These are phyloP conservation scores for Calophaca sinica DNA, from an alignment of 306 rosid species.

Conservation along the genomic window DNA sequence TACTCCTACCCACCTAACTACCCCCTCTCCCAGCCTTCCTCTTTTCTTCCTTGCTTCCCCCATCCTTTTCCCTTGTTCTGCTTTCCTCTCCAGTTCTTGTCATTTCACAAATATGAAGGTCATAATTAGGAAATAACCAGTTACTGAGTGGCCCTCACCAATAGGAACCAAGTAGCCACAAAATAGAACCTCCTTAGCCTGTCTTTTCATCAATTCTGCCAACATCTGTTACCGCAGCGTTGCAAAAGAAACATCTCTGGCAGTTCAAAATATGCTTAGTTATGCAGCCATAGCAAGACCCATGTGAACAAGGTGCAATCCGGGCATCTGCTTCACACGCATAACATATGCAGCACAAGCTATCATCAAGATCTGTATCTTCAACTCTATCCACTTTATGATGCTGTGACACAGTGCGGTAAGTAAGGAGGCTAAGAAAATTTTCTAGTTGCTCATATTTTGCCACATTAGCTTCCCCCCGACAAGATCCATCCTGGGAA, in stretches of 20 bases:
- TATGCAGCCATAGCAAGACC: constrained; percentile 92
- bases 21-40: constrained; percentile 6
- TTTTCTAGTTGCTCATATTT: constrained; percentile 76
- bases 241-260: constrained; percentile 99
- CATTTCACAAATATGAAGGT: constrained; percentile 39
- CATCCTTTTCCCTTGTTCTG: constrained; percentile 3
- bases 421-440: constrained; percentile 72
- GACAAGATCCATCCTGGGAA: constrained; percentile 79
- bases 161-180: constrained; percentile 44
- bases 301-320: constrained; percentile 85
- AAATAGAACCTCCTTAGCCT: constrained; percentile 48
- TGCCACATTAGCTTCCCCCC: constrained; percentile 58
- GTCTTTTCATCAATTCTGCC: constrained; percentile 56
- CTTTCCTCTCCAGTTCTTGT: constrained; percentile 34
- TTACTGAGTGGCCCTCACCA: constrained; percentile 42
- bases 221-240: constrained; percentile 70
- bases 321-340: constrained; percentile 72
- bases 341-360: constrained; percentile 88
- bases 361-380: constrained; percentile 62
- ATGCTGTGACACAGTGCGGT: constrained; percentile 58
- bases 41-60: neutral
- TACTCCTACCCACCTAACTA: no score
- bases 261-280: constrained; percentile 96
- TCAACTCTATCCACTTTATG: constrained; percentile 48
- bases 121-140: constrained; percentile 29